phyloP scores from a whole-genome alignment of 345 rosid species.

The Aquilaria malaccensis region DNA sequence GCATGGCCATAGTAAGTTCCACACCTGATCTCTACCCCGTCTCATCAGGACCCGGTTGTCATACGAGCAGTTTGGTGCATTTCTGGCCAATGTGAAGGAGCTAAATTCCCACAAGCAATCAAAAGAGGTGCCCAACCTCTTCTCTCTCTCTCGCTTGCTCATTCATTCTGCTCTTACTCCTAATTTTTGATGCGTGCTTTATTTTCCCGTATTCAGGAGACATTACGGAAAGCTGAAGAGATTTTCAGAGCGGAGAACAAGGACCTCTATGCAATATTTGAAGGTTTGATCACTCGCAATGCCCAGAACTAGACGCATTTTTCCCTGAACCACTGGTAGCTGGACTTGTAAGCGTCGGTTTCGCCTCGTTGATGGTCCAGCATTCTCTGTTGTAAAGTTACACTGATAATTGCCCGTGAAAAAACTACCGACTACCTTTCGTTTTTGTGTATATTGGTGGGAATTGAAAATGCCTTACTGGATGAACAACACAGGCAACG shows the following conservation, averaged over 20 bases:
- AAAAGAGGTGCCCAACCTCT: conserved; percentile 46
- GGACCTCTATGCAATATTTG: conserved; percentile 72
- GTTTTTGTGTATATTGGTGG: too few species aligned
- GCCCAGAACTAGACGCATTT: conserved; percentile 30
- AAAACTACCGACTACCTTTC: too few species aligned
- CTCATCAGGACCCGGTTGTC: conserved; percentile 61
- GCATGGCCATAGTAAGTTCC: not conserved
- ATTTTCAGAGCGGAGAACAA: conserved; percentile 76
- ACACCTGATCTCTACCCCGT: conserved; percentile 5
- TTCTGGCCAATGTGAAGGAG: conserved; percentile 90
- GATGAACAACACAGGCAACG: too few species aligned
- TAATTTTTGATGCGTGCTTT: not conserved
- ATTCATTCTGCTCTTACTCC: not conserved
- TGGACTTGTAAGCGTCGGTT: not conserved
- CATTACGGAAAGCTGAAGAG: conserved; percentile 78
- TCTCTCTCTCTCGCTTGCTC: not conserved
- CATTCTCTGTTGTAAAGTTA: conserved; percentile 20
- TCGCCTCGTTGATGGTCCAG: conserved; percentile 5
- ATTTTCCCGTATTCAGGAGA: conserved; percentile 44
- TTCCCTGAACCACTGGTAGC: conserved; percentile 4
- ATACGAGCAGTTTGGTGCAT: conserved; percentile 88
- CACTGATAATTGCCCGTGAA: too few species aligned
- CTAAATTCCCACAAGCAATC: conserved; percentile 87
- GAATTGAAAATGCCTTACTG: too few species aligned
- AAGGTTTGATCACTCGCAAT: conserved; percentile 72